Evolutionary conservation across 2,329 filamentous ascomycete genomes (phyloP).

Genomic region (Trichophyton mentagrophytes): DNA sequence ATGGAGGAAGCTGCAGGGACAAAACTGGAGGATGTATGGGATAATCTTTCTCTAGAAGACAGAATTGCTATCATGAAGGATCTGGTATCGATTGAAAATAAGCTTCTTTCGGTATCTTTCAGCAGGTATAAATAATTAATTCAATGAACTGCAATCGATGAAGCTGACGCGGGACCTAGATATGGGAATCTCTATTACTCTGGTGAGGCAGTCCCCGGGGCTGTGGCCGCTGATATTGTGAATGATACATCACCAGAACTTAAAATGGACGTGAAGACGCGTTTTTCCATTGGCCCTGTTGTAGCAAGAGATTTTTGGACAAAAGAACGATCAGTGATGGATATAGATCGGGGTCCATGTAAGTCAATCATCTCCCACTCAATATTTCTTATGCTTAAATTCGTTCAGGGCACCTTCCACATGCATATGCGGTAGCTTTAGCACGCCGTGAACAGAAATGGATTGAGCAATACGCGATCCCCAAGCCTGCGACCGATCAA

Average conservation of each 20-base stretch:
- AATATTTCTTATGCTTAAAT: background rate
- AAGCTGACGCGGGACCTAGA: constrained; percentile 14
- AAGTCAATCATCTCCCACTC: constrained; percentile 8
- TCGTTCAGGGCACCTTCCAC: constrained; percentile 4
- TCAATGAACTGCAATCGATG: background rate
- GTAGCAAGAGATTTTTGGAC: constrained; percentile 21
- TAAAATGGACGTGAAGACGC: background rate
- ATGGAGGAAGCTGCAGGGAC: constrained; percentile 30
- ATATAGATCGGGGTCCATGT: constrained; percentile 30
- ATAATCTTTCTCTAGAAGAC: constrained; percentile 18
- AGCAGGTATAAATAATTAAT: background rate
- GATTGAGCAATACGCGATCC: constrained; percentile 1
- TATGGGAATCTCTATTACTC: constrained; percentile 20
- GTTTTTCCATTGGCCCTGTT: constrained; percentile 20
- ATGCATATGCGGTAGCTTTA: constrained; percentile 6
- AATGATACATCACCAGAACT: background rate
- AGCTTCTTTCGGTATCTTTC: constrained; percentile 17
- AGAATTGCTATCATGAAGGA: constrained; percentile 20
- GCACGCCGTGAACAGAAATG: constrained; percentile 8
- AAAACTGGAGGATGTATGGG: constrained; percentile 19
- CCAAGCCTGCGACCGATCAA: constrained; percentile 1
- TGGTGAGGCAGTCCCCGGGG: constrained; percentile 8
- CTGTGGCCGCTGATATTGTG: constrained; percentile 13
- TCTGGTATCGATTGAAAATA: constrained; percentile 10
- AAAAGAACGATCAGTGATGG: constrained; percentile 16